Conservation (phyloP, 2,329 filamentous ascomycete species). For the Phyllosticta citrichinensis region DNA sequence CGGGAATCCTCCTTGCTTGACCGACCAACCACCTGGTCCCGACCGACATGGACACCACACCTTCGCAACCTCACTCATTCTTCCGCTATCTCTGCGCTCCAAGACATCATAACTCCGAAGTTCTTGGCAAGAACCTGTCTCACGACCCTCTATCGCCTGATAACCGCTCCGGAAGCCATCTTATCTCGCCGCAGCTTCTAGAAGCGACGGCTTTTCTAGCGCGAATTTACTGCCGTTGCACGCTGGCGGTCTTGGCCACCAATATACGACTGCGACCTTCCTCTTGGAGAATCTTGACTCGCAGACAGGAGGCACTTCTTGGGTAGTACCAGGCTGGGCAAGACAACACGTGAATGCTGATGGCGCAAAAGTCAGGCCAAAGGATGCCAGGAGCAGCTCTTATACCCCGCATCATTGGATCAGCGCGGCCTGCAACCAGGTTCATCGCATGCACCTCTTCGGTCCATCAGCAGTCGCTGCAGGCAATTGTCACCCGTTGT, state of each 20-base stretch:
- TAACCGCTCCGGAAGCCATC: too few relatives aligned
- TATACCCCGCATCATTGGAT: not conserved
- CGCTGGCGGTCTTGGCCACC: not conserved
- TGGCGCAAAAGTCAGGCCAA: not conserved
- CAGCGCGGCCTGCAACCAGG: not conserved
- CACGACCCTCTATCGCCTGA: too few relatives aligned
- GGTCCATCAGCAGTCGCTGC: not conserved
- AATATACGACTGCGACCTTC: not conserved
- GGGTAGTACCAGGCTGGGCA: not conserved
- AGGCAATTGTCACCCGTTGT: not conserved
- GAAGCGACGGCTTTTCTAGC: not conserved
- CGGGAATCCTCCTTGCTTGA: too few relatives aligned
- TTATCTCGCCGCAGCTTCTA: not conserved
- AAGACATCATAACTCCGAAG: too few relatives aligned
- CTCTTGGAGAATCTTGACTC: not conserved
- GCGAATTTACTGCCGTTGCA: not conserved
- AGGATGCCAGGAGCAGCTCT: not conserved
- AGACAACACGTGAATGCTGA: not conserved
- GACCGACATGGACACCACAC: too few relatives aligned
- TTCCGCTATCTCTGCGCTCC: too few relatives aligned
- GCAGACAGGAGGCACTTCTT: not conserved
- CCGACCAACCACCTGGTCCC: too few relatives aligned
- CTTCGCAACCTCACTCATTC: too few relatives aligned
- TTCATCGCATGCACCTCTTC: not conserved
- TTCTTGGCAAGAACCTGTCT: too few relatives aligned